A percentile compares a stretch with the other conserved stretches of the same genome.
Evolutionary conservation across 2,329 filamentous ascomycete genomes (phyloP).

Genomic region (Cladorrhinum sp.): DNA sequence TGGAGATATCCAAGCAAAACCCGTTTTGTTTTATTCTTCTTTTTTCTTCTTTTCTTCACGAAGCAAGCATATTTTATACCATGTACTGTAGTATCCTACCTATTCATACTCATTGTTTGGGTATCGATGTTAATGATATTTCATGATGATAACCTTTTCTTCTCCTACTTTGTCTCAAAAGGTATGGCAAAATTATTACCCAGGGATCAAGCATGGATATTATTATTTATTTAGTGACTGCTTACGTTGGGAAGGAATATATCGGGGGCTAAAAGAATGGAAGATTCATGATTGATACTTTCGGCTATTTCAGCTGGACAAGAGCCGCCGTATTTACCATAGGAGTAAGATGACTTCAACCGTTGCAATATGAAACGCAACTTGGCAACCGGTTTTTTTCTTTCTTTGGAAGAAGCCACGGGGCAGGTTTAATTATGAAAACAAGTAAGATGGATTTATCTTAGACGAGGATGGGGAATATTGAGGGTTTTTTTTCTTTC

Average conservation of each 20-base stretch:
- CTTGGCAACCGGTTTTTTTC: neutral
- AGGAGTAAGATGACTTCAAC: neutral
- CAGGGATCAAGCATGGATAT: too few relatives aligned
- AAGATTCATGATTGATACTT: neutral
- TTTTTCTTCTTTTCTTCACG: neutral
- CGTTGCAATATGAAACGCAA: neutral
- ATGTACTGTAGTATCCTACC: neutral
- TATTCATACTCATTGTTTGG: neutral
- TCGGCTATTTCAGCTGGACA: neutral
- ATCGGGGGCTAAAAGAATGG: neutral
- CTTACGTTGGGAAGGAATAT: neutral
- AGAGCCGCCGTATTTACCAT: neutral
- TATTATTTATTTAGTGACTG: too few relatives aligned
- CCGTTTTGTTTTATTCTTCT: neutral
- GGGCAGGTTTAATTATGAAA: neutral
- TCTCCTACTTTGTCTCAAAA: neutral
- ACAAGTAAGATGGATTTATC: too few relatives aligned
- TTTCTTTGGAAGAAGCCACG: neutral
- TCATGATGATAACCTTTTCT: neutral
- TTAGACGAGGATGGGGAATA: too few relatives aligned
- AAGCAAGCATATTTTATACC: neutral
- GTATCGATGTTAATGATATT: neutral
- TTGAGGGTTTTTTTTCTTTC: too few relatives aligned
- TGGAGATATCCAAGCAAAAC: neutral
- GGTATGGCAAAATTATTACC: too few relatives aligned